phyloP scores from a whole-genome alignment of 257 asterid species.

The Solanum paucissectum region DNA sequence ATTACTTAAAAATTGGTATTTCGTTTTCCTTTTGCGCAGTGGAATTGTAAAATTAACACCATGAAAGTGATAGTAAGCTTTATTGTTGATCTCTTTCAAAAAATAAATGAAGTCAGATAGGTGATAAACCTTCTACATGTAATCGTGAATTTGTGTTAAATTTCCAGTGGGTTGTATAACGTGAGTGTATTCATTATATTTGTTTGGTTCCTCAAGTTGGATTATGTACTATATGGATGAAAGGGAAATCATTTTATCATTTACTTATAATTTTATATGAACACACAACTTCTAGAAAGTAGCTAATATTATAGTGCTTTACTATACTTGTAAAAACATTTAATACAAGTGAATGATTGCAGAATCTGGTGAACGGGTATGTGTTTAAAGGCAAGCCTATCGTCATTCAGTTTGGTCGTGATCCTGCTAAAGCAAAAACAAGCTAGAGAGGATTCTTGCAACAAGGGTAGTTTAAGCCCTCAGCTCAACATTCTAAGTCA shows the following conservation, averaged over 20 bases:
- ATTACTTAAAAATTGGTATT: not conserved
- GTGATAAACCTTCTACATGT: not conserved
- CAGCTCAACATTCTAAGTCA: not conserved
- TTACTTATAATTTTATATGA: not conserved
- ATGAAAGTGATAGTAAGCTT: not conserved
- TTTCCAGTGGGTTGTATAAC: not conserved
- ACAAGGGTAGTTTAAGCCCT: not conserved
- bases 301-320: not conserved
- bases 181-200: not conserved
- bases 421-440: constrained; percentile 35
- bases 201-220: not conserved
- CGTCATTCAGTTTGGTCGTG: constrained; percentile 84
- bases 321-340: not conserved
- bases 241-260: not conserved
- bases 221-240: not conserved
- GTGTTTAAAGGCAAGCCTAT: constrained; percentile 80
- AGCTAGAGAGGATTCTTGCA: constrained; percentile 4
- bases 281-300: not conserved
- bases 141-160: not conserved
- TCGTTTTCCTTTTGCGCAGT: not conserved
- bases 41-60: not conserved
- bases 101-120: not conserved
- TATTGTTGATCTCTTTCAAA: not conserved
- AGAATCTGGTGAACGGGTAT: constrained; percentile 73
- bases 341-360: constrained; percentile 19